A percentile compares a stretch with the other conserved stretches of the same genome.
These are phyloP conservation scores for Schoenoplectus tabernaemontani DNA, from an alignment of 202 grass and related monocot genomes.

Conservation along the genomic window DNA sequence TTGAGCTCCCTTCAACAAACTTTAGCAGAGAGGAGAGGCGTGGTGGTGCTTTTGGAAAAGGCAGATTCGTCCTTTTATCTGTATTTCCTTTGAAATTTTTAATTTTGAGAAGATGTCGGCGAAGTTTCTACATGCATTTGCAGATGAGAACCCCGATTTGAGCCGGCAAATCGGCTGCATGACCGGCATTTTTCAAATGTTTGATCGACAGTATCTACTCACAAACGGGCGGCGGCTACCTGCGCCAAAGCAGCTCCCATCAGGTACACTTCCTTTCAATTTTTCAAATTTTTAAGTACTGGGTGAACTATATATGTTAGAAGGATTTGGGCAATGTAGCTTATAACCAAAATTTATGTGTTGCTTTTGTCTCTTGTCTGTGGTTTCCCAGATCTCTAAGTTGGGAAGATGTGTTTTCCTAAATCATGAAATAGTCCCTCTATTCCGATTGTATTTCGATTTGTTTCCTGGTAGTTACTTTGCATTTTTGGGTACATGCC, in stretches of 20 bases:
- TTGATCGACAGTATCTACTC: slow-evolving; percentile 63
- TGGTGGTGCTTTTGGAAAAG: not conserved
- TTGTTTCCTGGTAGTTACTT: not conserved
- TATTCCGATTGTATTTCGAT: not conserved
- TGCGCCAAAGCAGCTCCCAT: slow-evolving; percentile 22
- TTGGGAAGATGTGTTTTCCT: not conserved
- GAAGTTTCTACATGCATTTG: slow-evolving; percentile 58
- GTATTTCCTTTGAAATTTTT: not conserved
- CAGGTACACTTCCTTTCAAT: slow-evolving; percentile 31
- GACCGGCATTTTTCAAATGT: slow-evolving; percentile 77
- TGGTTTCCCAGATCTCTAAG: not conserved
- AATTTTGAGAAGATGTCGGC: slow-evolving; percentile 48
- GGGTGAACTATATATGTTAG: not conserved
- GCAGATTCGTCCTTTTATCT: not conserved
- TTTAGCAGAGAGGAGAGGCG: not conserved
- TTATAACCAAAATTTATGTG: not conserved
- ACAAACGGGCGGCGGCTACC: slow-evolving; percentile 18
- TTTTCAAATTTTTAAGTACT: not conserved
- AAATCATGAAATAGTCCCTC: not conserved
- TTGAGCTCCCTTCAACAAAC: not conserved
- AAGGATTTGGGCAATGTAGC: not conserved
- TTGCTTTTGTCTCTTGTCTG: not conserved
- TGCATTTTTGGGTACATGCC: not conserved
- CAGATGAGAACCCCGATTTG: slow-evolving; percentile 59
- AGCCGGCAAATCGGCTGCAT: slow-evolving; percentile 76